phyloP scores from a whole-genome alignment of 2,329 filamentous ascomycete genomes.

The Ceratocystis destructans region DNA sequence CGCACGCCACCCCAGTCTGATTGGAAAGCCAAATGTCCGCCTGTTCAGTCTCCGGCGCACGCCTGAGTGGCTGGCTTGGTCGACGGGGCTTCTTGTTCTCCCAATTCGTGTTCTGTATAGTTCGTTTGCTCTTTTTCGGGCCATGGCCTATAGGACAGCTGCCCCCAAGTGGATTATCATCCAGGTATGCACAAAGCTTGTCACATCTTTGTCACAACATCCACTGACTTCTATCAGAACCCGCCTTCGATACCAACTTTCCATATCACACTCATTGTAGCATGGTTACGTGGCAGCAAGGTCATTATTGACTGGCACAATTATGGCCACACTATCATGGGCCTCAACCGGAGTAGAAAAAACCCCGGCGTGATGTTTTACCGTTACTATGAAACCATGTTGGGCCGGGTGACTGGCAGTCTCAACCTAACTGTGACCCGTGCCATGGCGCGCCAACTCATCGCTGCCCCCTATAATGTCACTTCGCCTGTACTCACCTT shows the following conservation, averaged over 20 bases:
- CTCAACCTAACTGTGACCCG: constrained; percentile 79
- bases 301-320: constrained; percentile 98
- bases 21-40: constrained; percentile 52
- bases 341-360: constrained; percentile 38
- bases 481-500: constrained; percentile 53
- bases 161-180: constrained; percentile 76
- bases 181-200: constrained; percentile 38
- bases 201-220: background rate
- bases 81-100: constrained; percentile 17
- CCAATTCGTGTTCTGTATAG: constrained; percentile 19
- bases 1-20: constrained; percentile 63
- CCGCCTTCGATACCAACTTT: constrained; percentile 90
- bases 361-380: constrained; percentile 71
- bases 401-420: constrained; percentile 52
- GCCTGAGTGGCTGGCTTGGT: constrained; percentile 50
- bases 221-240: constrained; percentile 43
- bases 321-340: constrained; percentile 90
- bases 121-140: constrained; percentile 52
- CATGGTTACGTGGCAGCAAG: constrained; percentile 62
- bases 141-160: constrained; percentile 60
- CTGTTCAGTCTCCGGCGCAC: constrained; percentile 57
- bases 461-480: constrained; percentile 48
- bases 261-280: constrained; percentile 56
- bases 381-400: constrained; percentile 59
- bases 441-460: constrained; percentile 69